Base-by-base conservation (phyloP, 805 yeast genomes). In the Jamesozyma gamospora region DNA sequence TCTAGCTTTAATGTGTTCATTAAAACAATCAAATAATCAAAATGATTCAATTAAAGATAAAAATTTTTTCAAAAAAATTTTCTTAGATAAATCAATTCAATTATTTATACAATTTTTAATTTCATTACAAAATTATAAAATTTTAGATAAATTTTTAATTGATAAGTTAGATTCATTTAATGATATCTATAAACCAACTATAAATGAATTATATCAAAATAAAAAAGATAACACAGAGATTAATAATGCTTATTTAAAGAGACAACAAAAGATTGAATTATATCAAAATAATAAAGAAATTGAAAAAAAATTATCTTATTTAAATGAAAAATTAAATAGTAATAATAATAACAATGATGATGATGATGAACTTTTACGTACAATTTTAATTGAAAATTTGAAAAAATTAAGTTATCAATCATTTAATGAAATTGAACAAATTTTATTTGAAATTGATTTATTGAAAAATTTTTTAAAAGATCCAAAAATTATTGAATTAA, bases 261-360 rank as follows among this genome's bases (percentile, higher is more conserved):
- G 96, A 49, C 77, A 79, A 17, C 79, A 75, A 36, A 88, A 86
- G 56, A 85, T 87, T 41, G 79, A 72, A 14, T 73, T 74, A 48
- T 82, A 67, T 58, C 79, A 74, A 52, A 55, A 65, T 13, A 86
- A 79, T 44, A 79, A 74, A 55, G 70, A 68, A 30, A 60, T 83
- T 37, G 65, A 61, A 7, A 52, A 46, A 2, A 68, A 71, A 45
- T 50, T 86, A 4, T 49, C 56, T 10, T 40, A 58, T 27, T 53
- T 61, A 4, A 65, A 60, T 19, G 24, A 21, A 21, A 21, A n/a
- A n/a, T n/a, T n/a, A n/a, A n/a, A n/a, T n/a, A n/a, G n/a, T n/a
- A n/a, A n/a, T n/a, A 53, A 57, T 18, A 59, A 64, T 17, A 62
- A 56, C 10, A 61, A 47, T n/a, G 90, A 80, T n/a, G 50, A 63